Conservation (phyloP, 2,329 filamentous ascomycete genomes). For the Beauveria caledonica region DNA sequence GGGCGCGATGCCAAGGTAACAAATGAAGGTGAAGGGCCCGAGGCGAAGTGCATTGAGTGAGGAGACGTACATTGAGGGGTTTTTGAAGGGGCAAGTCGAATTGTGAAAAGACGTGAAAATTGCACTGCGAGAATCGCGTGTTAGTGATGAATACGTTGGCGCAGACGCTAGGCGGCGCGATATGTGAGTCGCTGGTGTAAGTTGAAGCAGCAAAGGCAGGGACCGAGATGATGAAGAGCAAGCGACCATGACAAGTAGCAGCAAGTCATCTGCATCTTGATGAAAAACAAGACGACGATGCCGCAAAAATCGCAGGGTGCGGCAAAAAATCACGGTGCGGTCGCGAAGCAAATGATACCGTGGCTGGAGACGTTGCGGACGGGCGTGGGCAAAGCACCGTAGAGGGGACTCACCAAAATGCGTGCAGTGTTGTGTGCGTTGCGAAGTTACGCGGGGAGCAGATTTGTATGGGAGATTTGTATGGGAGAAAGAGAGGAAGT, state of each 20-base stretch:
- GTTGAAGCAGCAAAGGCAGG: slow-evolving; percentile 6
- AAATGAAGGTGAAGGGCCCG: background rate
- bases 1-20: background rate
- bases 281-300: slow-evolving; percentile 4
- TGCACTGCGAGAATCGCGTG: slow-evolving; percentile 11
- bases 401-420: slow-evolving; percentile 45
- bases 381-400: slow-evolving; percentile 26
- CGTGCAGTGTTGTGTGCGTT: slow-evolving; percentile 30
- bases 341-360: slow-evolving; percentile 21
- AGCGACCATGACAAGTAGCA: background rate
- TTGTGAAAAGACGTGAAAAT: slow-evolving; percentile 6
- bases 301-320: slow-evolving; percentile 8
- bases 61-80: slow-evolving; percentile 13
- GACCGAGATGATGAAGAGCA: slow-evolving; percentile 5
- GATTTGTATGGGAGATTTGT: slow-evolving; percentile 51
- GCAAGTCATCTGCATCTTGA: background rate
- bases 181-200: background rate
- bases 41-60: slow-evolving; percentile 4
- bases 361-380: slow-evolving; percentile 22
- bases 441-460: slow-evolving; percentile 27
- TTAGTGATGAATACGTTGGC: slow-evolving; percentile 8
- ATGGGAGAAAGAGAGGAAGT: slow-evolving; percentile 51
- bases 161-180: slow-evolving; percentile 1
- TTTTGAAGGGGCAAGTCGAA: slow-evolving; percentile 9
- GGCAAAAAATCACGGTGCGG: slow-evolving; percentile 20